Evolutionary conservation across 2,329 filamentous ascomycete genomes (phyloP).

Genomic region (Ophiocordyceps unilateralis): DNA sequence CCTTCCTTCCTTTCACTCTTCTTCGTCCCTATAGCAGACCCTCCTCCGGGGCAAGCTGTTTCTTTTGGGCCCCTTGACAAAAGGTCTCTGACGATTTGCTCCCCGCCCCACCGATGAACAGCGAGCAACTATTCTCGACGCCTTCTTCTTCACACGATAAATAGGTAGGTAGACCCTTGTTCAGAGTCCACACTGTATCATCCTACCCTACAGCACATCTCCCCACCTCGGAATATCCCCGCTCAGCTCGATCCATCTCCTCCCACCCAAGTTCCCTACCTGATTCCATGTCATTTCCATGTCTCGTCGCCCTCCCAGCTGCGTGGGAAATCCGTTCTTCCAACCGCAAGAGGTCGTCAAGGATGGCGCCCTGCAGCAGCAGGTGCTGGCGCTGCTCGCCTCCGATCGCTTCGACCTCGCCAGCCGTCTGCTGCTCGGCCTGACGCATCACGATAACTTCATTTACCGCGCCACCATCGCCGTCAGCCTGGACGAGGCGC

Average conservation of each 20-base stretch:
- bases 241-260: neutral
- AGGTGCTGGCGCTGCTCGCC: constrained; percentile 19
- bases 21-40: no score
- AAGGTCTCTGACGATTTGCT: no score
- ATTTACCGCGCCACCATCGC: constrained; percentile 34
- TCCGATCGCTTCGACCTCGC: constrained; percentile 27
- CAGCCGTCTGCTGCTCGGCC: constrained; percentile 23
- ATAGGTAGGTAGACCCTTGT: no score
- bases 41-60: no score
- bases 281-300: neutral
- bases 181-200: no score
- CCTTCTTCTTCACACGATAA: no score
- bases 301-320: constrained; percentile 14
- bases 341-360: constrained; percentile 21
- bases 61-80: no score
- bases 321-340: constrained; percentile 27
- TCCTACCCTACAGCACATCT: no score
- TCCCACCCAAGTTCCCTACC: neutral
- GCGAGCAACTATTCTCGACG: no score
- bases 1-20: no score
- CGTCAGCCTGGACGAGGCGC: constrained; percentile 29
- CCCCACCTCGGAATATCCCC: no score
- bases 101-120: no score
- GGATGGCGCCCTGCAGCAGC: constrained; percentile 20
- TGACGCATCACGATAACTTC: constrained; percentile 27